Conservation (phyloP, 805 yeast species). For the Kodamaea kakaduensis region DNA sequence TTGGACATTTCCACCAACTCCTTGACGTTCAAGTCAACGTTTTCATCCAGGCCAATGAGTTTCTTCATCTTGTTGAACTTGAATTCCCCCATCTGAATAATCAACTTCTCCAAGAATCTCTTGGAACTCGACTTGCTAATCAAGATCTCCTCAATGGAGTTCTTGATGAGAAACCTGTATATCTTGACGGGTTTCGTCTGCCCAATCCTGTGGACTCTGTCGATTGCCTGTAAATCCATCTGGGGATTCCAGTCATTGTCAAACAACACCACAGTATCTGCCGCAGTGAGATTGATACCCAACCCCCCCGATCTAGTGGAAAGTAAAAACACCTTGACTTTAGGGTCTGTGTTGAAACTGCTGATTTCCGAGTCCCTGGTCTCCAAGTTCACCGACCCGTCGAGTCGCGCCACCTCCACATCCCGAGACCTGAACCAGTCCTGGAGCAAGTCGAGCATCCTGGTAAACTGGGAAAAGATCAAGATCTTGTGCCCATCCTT, state of each 20-base stretch:
- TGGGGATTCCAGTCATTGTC: slow-evolving; percentile 99
- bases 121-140: slow-evolving; percentile 77
- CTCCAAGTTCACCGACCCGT: slow-evolving; percentile 67
- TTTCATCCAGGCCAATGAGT: slow-evolving; percentile 18
- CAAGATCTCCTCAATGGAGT: slow-evolving; percentile 81
- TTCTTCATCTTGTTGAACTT: slow-evolving; percentile 26
- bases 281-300: slow-evolving; percentile 80
- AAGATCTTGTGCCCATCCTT: slow-evolving; percentile 60
- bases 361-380: slow-evolving; percentile 64
- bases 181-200: slow-evolving; percentile 80
- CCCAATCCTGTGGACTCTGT: slow-evolving; percentile 90
- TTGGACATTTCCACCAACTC: slow-evolving; percentile 12
- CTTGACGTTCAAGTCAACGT: slow-evolving; percentile 13
- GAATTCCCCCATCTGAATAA: slow-evolving; percentile 43
- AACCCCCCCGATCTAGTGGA: slow-evolving; percentile 95
- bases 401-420: slow-evolving; percentile 56
- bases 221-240: slow-evolving; percentile 94
- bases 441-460: slow-evolving; percentile 73
- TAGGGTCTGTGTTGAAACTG: slow-evolving; percentile 35
- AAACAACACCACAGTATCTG: slow-evolving; percentile 85
- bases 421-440: slow-evolving; percentile 61
- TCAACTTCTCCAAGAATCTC: slow-evolving; percentile 70
- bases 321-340: slow-evolving; percentile 55
- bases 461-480: slow-evolving; percentile 83
- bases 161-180: slow-evolving; percentile 69